Base-by-base conservation (phyloP, 495 filamentous ascomycete species). In the Clohesyomyces aquaticus region DNA sequence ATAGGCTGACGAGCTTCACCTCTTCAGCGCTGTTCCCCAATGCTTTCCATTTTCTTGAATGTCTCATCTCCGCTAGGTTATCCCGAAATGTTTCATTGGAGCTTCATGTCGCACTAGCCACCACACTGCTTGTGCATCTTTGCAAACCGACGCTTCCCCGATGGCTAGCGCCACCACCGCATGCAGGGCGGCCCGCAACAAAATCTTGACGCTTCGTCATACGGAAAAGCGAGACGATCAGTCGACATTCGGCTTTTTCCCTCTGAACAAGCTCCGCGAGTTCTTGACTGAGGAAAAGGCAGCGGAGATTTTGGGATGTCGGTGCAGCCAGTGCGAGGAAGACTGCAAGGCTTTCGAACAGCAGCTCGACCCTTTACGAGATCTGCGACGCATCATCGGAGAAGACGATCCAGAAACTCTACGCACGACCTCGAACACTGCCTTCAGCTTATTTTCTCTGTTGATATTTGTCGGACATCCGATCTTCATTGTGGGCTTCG, bases 401-500 rank as follows among this genome's bases (percentile, higher is more conserved):
- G 25, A 26, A 45, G 58, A n/a, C 1, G 10, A 19, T 2, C 9
- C 1, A 21, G 19, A 12, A 41, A 63, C 27, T 51, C 47, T 22
- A 56, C 29, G 11, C 10, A 27, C 6, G 32, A 38, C 32, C 32
- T 6, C n/a, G 19, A 63, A 19, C 18, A 48, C 51, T 12, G 61
- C 61, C 3, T 57, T 18, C 48, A 23, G 47, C 12, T 43, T 63
- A 11, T 63, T 63, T 29, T 38, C 22, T 1, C 43, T 63, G 3
- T 25, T 63, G 0, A 57, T 56, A 19, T 57, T 48, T 35, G 46
- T 50, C n/a, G 25, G 22, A 10, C 53, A 56, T 43, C 61, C 61
- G 1, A 4, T 50, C 3, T 25, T 63, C 26, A 56, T 63, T 26
- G 45, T 63, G 10, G 61, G 61, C 14, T 63, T 63, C n/a, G 42